Conservation (phyloP, 768 basidiomycete species). For the Naganishia kalamii region DNA sequence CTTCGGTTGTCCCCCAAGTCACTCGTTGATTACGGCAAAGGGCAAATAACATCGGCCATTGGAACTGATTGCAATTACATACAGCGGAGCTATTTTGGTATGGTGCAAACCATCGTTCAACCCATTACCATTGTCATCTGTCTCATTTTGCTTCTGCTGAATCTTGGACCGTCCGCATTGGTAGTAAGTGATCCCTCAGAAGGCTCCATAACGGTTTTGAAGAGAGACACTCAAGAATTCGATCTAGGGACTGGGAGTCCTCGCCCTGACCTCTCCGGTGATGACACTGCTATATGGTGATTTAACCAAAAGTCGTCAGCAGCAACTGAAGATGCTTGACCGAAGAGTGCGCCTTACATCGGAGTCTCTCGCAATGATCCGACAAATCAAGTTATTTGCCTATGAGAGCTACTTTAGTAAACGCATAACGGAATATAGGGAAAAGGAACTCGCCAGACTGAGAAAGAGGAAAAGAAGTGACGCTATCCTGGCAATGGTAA, state of each 20-base stretch:
- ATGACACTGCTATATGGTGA: conserved; percentile 22
- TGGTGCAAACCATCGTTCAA: conserved; percentile 43
- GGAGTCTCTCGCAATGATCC: conserved; percentile 64
- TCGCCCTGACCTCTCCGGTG: conserved; percentile 9
- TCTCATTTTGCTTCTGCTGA: conserved; percentile 58
- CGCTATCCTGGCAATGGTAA: neutral
- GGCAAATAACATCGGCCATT: conserved; percentile 65
- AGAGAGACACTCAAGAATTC: no score
- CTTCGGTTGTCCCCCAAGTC: conserved; percentile 62
- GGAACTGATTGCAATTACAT: conserved; percentile 58
- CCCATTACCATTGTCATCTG: conserved; percentile 60
- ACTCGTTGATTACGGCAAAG: conserved; percentile 57
- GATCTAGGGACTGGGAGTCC: conserved; percentile 48
- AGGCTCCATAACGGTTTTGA: no score
- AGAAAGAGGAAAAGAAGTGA: conserved; percentile 22
- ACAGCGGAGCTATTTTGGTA: conserved; percentile 24
- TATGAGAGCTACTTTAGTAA: conserved; percentile 51
- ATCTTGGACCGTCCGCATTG: conserved; percentile 66
- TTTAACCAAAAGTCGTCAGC: conserved; percentile 35
- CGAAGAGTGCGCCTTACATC: conserved; percentile 59
- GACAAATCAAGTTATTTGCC: conserved; percentile 61
- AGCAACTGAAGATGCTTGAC: conserved; percentile 58
- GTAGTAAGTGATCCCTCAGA: no score
- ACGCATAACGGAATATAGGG: conserved; percentile 31
- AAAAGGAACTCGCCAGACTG: conserved; percentile 35